phyloP scores from a whole-genome alignment of 768 basidiomycete species.

The Serendipita sp. region DNA sequence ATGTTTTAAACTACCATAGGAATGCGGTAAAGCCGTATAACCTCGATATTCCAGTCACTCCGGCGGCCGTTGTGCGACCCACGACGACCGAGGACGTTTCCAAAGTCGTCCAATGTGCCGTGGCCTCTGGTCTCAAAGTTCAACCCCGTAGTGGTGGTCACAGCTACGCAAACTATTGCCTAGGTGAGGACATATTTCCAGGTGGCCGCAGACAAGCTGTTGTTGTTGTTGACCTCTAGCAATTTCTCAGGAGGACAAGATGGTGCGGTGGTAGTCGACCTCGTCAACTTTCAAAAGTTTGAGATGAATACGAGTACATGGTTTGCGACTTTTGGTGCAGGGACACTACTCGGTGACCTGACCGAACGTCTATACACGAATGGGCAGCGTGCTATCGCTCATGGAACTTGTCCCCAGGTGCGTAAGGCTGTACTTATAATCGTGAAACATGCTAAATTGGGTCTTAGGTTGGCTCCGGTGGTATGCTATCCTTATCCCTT shows the following conservation, averaged over 20 bases:
- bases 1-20: not conserved
- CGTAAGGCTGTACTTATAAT: no score
- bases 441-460: no score
- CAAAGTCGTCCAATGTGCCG: constrained; percentile 14
- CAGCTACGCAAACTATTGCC: constrained; percentile 13
- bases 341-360: constrained; percentile 16
- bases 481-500: not conserved
- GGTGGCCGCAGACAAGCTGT: not conserved
- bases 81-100: constrained; percentile 9
- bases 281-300: constrained; percentile 16
- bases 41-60: constrained; percentile 10
- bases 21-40: not conserved
- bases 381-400: constrained; percentile 16
- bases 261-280: constrained; percentile 19
- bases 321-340: constrained; percentile 15
- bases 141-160: constrained; percentile 15
- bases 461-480: constrained; percentile 14
- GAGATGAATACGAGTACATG: constrained; percentile 16
- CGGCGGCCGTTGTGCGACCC: constrained; percentile 16
- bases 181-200: constrained; percentile 8
- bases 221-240: no score
- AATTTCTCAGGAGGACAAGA: constrained; percentile 13
- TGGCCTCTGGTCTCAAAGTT: constrained; percentile 12
- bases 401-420: constrained; percentile 20
- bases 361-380: constrained; percentile 12